phyloP scores from a whole-genome alignment of 805 yeast genomes.

The Nakazawaea peltata region DNA sequence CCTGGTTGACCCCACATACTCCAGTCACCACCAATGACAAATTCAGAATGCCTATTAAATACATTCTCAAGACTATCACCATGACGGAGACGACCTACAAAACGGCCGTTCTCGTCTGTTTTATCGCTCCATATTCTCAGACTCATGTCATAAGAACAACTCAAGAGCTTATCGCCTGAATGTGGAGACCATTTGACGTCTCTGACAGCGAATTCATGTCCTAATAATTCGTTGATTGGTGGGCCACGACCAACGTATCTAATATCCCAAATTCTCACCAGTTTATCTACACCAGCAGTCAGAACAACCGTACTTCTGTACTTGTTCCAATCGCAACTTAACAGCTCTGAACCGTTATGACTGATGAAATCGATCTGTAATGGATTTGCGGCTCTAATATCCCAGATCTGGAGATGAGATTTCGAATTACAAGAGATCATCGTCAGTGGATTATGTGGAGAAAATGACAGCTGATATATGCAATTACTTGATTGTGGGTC shows the following conservation, averaged over 20 bases:
- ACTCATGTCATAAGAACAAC: constrained; percentile 90
- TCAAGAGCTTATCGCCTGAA: constrained; percentile 55
- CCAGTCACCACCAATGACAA: constrained; percentile 92
- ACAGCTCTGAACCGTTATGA: constrained; percentile 74
- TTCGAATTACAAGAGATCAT: constrained; percentile 68
- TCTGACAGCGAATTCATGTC: constrained; percentile 86
- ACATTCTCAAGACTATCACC: constrained; percentile 46
- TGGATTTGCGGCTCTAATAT: constrained; percentile 60
- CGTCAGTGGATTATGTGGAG: constrained; percentile 75
- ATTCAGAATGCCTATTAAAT: constrained; percentile 73
- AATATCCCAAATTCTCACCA: constrained; percentile 81
- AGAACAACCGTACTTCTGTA: constrained; percentile 75
- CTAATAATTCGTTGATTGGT: constrained; percentile 71
- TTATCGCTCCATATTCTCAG: constrained; percentile 78
- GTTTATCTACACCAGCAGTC: constrained; percentile 87
- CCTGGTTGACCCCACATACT: constrained; percentile 96
- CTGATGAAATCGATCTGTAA: constrained; percentile 54
- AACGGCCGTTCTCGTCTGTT: constrained; percentile 45
- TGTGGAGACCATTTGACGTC: constrained; percentile 89
- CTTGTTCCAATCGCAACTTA: constrained; percentile 86
- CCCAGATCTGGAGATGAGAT: constrained; percentile 76
- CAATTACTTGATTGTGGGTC: constrained; percentile 40
- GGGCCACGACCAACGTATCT: constrained; percentile 44
- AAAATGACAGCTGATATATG: constrained; percentile 71
- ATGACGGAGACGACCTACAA: constrained; percentile 35